A percentile compares a stretch with the other conserved stretches of the same genome.
phyloP scores from a whole-genome alignment of 495 filamentous ascomycete genomes.

The Aspergillus haitiensis region DNA sequence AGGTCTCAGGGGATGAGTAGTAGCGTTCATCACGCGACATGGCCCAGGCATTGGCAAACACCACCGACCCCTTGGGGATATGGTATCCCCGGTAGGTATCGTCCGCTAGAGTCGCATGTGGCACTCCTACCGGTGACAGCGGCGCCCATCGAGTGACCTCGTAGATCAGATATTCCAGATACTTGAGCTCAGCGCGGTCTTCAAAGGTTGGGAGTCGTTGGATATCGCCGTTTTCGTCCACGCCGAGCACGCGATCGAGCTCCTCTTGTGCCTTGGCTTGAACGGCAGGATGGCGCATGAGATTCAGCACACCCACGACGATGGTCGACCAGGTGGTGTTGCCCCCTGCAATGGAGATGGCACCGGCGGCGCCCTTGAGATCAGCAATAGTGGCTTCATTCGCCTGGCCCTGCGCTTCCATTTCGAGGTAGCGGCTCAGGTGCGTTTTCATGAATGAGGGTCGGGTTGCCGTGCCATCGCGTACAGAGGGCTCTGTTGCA shows the following conservation, averaged over 20 bases:
- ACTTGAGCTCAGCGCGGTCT: conserved; percentile 27
- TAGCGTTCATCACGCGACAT: conserved; percentile 43
- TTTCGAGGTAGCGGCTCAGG: conserved; percentile 22
- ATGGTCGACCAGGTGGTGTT: conserved; percentile 45
- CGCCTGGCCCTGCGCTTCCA: conserved; percentile 24
- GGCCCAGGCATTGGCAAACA: conserved; percentile 46
- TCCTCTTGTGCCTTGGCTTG: conserved; percentile 52
- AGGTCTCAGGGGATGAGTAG: conserved; percentile 39
- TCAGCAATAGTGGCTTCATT: conserved; percentile 45
- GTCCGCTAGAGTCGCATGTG: conserved; percentile 52
- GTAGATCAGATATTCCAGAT: conserved; percentile 35
- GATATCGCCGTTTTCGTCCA: conserved; percentile 14
- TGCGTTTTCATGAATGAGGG: conserved; percentile 33
- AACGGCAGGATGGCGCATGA: conserved; percentile 42
- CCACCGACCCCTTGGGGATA: conserved; percentile 46
- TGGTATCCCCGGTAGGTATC: conserved; percentile 52
- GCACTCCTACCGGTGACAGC: conserved; percentile 42
- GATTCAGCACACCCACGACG: conserved; percentile 40
- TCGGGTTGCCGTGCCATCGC: conserved; percentile 35
- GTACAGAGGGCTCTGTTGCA: conserved; percentile 40
- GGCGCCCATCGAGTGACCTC: conserved; percentile 42
- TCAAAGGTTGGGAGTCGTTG: conserved; percentile 24
- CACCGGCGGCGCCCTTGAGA: conserved; percentile 50
- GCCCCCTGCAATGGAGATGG: conserved; percentile 51
- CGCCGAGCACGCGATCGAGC: conserved; percentile 25